A percentile compares a stretch with the other conserved stretches of the same genome.
Conservation (phyloP, 1,284 basidiomycete genomes). For the Irpex lacteus region DNA sequence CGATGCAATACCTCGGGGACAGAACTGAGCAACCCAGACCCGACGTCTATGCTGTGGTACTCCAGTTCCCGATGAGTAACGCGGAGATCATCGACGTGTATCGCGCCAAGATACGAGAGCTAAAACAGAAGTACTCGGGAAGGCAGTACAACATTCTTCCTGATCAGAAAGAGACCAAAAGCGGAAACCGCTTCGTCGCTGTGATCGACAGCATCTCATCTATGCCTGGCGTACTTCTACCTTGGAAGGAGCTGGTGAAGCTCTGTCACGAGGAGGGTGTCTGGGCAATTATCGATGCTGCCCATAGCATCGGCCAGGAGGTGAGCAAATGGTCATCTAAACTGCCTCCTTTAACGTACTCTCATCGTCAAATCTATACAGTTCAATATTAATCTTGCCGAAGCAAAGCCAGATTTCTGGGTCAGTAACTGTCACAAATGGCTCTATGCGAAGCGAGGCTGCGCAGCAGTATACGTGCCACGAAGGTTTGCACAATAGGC, state of each 20-base stretch:
- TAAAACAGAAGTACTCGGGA: conserved; percentile 33
- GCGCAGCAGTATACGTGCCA: conserved; percentile 77
- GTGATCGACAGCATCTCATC: conserved; percentile 76
- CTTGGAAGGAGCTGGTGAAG: conserved; percentile 77
- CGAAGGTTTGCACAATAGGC: conserved; percentile 44
- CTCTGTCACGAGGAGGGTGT: conserved; percentile 68
- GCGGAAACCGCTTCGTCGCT: conserved; percentile 54
- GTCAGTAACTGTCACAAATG: conserved; percentile 86
- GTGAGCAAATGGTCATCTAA: conserved; percentile 5
- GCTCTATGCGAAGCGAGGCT: conserved; percentile 72
- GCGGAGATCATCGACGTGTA: conserved; percentile 57
- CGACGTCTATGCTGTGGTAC: conserved; percentile 13
- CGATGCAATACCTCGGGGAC: conserved; percentile 64
- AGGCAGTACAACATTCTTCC: conserved; percentile 24
- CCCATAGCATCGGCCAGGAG: conserved; percentile 73
- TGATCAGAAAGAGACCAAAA: conserved; percentile 16
- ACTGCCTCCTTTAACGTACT: not conserved
- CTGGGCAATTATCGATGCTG: conserved; percentile 77
- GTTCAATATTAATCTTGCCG: conserved; percentile 55
- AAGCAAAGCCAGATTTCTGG: conserved; percentile 75
- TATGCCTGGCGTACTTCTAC: conserved; percentile 69
- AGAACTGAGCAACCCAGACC: conserved; percentile 24
- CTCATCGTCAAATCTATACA: conserved; percentile 5
- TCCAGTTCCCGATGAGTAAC: conserved; percentile 54
- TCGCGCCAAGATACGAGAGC: conserved; percentile 34